phyloP scores from a whole-genome alignment of 768 basidiomycete genomes.

The Amanita polypyramis region DNA sequence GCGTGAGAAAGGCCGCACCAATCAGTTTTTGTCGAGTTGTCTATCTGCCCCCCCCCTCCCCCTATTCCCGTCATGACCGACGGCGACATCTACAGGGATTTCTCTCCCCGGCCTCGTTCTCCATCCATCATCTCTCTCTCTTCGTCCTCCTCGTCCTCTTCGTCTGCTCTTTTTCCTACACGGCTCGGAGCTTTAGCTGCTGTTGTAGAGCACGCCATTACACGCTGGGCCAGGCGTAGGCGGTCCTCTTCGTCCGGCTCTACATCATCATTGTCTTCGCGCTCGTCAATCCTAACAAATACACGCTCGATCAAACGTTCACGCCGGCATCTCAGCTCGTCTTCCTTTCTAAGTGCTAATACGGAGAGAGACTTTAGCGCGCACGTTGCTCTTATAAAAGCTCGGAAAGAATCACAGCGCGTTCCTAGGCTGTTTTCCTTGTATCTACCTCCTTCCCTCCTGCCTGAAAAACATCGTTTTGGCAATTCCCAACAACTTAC shows the following conservation, averaged over 20 bases:
- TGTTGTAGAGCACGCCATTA: constrained; percentile 59
- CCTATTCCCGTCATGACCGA: constrained; percentile 7
- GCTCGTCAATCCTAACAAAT: constrained; percentile 30
- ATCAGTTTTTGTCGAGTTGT: background rate
- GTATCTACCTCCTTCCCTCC: constrained; percentile 39
- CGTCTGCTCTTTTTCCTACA: constrained; percentile 27
- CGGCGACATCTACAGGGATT: constrained; percentile 54
- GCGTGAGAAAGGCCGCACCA: background rate
- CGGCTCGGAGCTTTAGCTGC: constrained; percentile 44
- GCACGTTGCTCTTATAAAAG: constrained; percentile 47
- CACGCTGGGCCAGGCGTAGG: constrained; percentile 49
- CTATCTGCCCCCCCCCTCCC: background rate
- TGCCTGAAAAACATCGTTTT: constrained; percentile 5
- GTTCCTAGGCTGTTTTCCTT: constrained; percentile 56
- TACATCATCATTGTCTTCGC: constrained; percentile 36
- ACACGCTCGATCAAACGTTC: constrained; percentile 32
- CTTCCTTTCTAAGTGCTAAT: constrained; percentile 38
- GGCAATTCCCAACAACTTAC: constrained; percentile 18
- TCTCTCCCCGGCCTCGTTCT: constrained; percentile 23
- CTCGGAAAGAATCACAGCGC: constrained; percentile 48
- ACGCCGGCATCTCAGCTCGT: constrained; percentile 35
- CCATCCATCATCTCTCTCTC: constrained; percentile 18
- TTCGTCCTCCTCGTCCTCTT: constrained; percentile 31
- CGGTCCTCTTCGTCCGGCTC: constrained; percentile 34
- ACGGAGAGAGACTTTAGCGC: constrained; percentile 54